A percentile compares a stretch with the other conserved stretches of the same genome.
Conservation (phyloP, 495 filamentous ascomycete genomes). For the Penicillium angulare region DNA sequence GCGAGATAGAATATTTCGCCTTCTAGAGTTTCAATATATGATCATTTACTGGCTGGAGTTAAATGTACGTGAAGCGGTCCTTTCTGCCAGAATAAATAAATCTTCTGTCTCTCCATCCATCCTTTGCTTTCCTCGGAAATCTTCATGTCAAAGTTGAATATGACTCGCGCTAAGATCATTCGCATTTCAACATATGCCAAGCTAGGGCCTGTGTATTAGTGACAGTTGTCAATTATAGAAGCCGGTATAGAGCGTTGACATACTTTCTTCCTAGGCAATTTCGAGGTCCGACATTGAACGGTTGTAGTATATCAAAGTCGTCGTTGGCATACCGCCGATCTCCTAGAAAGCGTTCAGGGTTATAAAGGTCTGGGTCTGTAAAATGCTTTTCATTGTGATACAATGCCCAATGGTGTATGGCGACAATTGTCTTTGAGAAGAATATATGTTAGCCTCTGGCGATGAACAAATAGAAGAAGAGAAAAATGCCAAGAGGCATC, state of each 20-base stretch:
- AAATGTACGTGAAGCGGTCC: neutral
- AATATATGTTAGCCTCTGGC: neutral
- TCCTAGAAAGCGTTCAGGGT: conserved; percentile 1
- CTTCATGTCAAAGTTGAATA: conserved; percentile 54
- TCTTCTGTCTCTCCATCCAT: conserved; percentile 3
- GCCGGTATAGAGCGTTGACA: conserved; percentile 4
- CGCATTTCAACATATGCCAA: conserved; percentile 58
- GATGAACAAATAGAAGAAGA: neutral
- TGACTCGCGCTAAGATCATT: conserved; percentile 48
- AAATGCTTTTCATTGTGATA: conserved; percentile 2
- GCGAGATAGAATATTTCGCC: no score
- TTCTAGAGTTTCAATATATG: no score
- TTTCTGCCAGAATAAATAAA: conserved; percentile 4
- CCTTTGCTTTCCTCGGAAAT: conserved; percentile 7
- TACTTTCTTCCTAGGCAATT: conserved; percentile 45
- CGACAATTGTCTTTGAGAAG: neutral
- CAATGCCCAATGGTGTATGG: conserved; percentile 3
- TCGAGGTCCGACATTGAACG: conserved; percentile 42
- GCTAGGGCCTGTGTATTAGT: conserved; percentile 14
- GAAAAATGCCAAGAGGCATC: neutral
- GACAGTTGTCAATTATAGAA: neutral
- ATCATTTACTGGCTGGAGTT: neutral
- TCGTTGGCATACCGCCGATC: neutral
- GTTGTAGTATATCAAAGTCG: conserved; percentile 30
- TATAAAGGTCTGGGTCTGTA: neutral